phyloP scores from a whole-genome alignment of 169 alveolate species.

The Eimeria necatrix region DNA sequence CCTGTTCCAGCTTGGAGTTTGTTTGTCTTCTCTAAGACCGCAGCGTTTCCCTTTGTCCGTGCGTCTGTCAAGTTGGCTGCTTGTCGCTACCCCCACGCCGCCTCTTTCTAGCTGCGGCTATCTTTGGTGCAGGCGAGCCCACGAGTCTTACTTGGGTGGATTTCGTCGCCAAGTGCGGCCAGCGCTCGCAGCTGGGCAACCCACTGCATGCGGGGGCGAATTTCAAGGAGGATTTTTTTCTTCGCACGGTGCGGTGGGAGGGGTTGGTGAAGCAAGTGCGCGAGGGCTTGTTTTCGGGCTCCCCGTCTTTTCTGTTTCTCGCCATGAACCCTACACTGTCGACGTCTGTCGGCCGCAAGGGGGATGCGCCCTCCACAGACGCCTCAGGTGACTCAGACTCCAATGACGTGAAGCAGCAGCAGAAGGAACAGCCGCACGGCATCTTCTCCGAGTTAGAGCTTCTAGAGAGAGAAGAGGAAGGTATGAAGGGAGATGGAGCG shows the following conservation, averaged over 20 bases:
- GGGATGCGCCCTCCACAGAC: background rate
- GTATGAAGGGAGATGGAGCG: slow-evolving; percentile 75
- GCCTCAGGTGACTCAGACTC: background rate
- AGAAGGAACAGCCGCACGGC: background rate
- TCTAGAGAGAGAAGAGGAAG: slow-evolving; percentile 48
- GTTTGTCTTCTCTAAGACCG: no score
- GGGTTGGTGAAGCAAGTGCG: slow-evolving; percentile 69
- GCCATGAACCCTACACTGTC: slow-evolving; percentile 68
- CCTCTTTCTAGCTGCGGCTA: no score
- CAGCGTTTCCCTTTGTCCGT: no score
- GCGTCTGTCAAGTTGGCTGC: no score
- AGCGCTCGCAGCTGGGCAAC: slow-evolving; percentile 60
- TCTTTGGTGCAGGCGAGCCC: background rate
- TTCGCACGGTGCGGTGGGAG: slow-evolving; percentile 52
- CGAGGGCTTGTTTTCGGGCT: slow-evolving; percentile 54
- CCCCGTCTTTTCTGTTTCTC: slow-evolving; percentile 43
- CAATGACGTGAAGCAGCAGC: background rate
- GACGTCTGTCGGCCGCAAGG: background rate
- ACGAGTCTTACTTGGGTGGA: slow-evolving; percentile 20
- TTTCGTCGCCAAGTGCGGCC: slow-evolving; percentile 50
- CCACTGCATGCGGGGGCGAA: slow-evolving; percentile 23
- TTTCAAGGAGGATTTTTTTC: slow-evolving; percentile 50
- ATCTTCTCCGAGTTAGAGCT: background rate
- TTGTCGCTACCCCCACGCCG: no score
- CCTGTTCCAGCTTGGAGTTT: no score